Evolutionary conservation across 305 asterid species (phyloP).

Genomic region (Rubia peregrina): DNA sequence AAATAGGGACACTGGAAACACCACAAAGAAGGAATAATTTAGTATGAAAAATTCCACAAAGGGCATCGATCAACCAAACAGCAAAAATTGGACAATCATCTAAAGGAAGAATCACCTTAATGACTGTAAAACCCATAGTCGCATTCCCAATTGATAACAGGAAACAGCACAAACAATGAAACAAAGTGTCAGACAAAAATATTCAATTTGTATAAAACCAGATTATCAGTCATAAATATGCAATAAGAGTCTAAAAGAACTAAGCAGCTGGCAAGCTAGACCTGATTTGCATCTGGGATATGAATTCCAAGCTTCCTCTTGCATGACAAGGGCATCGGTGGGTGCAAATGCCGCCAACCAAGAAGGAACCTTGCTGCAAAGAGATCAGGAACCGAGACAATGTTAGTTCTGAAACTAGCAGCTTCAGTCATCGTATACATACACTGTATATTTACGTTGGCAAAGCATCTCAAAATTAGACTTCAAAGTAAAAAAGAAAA

Average conservation of each 20-base stretch:
- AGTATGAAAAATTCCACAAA: not conserved
- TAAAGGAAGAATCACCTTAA: constrained; percentile 43
- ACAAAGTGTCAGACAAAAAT: not conserved
- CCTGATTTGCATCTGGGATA: constrained; percentile 88
- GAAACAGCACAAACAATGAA: constrained; percentile 16
- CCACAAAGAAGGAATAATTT: constrained; percentile 8
- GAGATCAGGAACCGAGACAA: constrained; percentile 10
- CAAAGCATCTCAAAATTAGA: not conserved
- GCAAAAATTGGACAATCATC: not conserved
- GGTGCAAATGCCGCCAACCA: constrained; percentile 85
- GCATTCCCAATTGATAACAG: constrained; percentile 25
- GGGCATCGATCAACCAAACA: not conserved
- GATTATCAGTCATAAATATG: constrained; percentile 1
- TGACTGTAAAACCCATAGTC: constrained; percentile 39
- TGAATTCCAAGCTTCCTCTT: constrained; percentile 97
- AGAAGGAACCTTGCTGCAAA: constrained; percentile 72
- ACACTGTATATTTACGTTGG: not conserved
- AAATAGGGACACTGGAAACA: constrained; percentile 76
- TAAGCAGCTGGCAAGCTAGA: constrained; percentile 17
- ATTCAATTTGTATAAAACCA: not conserved
- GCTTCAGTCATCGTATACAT: not conserved
- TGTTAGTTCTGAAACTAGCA: not conserved
- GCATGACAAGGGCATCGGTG: constrained; percentile 77
- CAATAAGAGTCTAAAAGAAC: constrained; percentile 8
- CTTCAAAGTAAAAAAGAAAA: not conserved